A percentile compares a stretch with the other conserved stretches of the same genome.
Conservation (phyloP, 805 yeast genomes). For the Zygosaccharomyces pseudorouxii region DNA sequence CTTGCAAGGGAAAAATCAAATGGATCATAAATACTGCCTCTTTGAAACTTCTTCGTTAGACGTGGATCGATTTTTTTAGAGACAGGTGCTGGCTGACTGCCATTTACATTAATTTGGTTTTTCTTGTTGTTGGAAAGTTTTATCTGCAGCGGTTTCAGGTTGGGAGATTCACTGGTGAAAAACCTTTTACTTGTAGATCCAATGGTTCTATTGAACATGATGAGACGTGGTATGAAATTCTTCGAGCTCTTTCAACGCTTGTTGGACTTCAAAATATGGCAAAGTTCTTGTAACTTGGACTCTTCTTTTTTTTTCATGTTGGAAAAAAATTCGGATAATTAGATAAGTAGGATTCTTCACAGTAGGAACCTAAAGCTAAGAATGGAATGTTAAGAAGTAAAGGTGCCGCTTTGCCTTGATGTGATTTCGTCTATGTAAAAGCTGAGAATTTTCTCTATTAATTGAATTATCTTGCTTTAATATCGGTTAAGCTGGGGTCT, state of each 20-base stretch:
- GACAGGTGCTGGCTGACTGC: slow-evolving; percentile 9
- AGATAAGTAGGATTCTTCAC: background rate
- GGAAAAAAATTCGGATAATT: background rate
- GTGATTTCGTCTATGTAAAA: background rate
- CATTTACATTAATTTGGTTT: slow-evolving; percentile 11
- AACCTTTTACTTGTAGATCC: background rate
- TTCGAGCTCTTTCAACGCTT: background rate
- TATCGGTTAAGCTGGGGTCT: too few relatives aligned
- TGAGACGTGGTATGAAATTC: background rate
- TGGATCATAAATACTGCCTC: slow-evolving; percentile 66
- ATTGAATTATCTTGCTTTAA: too few relatives aligned
- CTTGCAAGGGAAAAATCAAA: slow-evolving; percentile 69
- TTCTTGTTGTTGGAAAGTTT: slow-evolving; percentile 9
- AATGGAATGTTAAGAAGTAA: background rate
- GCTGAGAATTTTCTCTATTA: background rate
- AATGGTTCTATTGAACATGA: background rate
- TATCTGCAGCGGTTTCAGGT: slow-evolving; percentile 1
- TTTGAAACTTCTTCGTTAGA: slow-evolving; percentile 45
- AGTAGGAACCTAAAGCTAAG: background rate
- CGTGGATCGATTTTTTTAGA: slow-evolving; percentile 33
- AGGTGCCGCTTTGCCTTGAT: background rate
- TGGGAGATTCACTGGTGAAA: background rate
- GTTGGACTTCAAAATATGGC: background rate
- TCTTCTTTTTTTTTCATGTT: background rate
- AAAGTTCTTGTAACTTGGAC: background rate